A percentile compares a stretch with the other conserved stretches of the same genome.
These are phyloP conservation scores for Jackrogersella multiformis DNA, from an alignment of 495 filamentous ascomycete species.

Conservation along the genomic window DNA sequence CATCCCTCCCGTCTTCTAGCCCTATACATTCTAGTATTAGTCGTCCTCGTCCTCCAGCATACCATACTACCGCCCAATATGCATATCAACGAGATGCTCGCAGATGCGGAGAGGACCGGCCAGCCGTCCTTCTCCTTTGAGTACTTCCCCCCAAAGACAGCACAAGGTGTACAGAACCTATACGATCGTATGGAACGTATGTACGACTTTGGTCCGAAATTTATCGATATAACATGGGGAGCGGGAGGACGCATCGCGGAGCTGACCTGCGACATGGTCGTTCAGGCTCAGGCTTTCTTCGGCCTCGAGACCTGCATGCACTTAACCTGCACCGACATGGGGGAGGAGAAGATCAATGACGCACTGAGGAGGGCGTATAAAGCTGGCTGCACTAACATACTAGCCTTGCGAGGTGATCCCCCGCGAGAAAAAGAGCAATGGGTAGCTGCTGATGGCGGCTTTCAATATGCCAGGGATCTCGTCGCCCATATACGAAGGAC, in stretches of 20 bases:
- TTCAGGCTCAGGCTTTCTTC: constrained; percentile 93
- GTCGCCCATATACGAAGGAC: constrained; percentile 89
- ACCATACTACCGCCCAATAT: constrained; percentile 49
- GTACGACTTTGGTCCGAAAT: constrained; percentile 90
- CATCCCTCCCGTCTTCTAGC: background rate
- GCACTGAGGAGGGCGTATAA: constrained; percentile 91
- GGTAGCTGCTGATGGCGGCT: constrained; percentile 84
- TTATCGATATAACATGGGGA: constrained; percentile 99
- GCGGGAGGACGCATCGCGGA: constrained; percentile 91
- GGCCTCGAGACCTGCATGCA: constrained; percentile 99
- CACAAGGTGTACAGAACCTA: constrained; percentile 97
- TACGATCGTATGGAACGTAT: constrained; percentile 99
- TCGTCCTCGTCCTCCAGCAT: background rate
- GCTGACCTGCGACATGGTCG: constrained; percentile 97
- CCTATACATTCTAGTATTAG: background rate
- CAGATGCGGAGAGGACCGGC: constrained; percentile 77
- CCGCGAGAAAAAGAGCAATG: constrained; percentile 94
- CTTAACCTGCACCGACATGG: constrained; percentile 98
- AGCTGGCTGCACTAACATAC: constrained; percentile 96
- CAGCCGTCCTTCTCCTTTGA: constrained; percentile 96
- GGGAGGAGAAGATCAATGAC: constrained; percentile 84
- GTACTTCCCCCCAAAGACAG: constrained; percentile 99
- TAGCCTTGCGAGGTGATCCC: constrained; percentile 93
- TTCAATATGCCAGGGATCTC: constrained; percentile 91
- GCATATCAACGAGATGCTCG: constrained; percentile 94